phyloP scores from a whole-genome alignment of 371 early-diverging fungal species.

The Scutellospora calospora region DNA sequence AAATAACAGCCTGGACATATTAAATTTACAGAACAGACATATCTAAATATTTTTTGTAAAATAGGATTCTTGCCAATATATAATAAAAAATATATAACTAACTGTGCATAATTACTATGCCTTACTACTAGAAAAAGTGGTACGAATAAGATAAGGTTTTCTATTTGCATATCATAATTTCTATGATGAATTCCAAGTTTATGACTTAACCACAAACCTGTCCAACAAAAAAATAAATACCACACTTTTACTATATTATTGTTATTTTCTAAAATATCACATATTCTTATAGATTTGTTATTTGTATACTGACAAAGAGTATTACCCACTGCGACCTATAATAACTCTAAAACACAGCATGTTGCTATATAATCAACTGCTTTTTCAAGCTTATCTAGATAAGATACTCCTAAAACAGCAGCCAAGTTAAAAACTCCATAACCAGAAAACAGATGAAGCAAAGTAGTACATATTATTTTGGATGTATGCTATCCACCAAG shows the following conservation, averaged over 20 bases:
- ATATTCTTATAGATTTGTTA: neutral
- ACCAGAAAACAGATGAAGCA: conserved; percentile 17
- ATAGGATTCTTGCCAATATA: neutral
- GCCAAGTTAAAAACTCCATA: conserved; percentile 36
- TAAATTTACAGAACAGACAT: neutral
- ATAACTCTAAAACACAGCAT: neutral
- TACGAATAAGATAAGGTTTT: neutral
- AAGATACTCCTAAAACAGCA: neutral
- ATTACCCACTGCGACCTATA: neutral
- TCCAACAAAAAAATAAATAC: neutral
- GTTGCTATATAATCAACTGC: conserved; percentile 3
- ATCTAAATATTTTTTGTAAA: neutral
- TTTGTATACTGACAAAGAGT: neutral
- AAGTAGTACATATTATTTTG: too few species aligned
- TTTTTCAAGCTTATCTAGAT: conserved; percentile 18
- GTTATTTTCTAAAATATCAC: neutral
- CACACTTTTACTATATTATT: conserved; percentile 21
- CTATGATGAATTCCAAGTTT: neutral
- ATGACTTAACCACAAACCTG: neutral
- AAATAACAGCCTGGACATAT: neutral
- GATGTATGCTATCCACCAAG: neutral
- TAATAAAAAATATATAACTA: neutral
- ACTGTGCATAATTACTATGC: neutral
- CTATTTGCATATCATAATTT: neutral
- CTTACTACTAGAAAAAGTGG: neutral